A percentile compares a stretch with the other conserved stretches of the same genome.
Conservation (phyloP, 2,329 filamentous ascomycete genomes). For the Aspergillaceae sp. region DNA sequence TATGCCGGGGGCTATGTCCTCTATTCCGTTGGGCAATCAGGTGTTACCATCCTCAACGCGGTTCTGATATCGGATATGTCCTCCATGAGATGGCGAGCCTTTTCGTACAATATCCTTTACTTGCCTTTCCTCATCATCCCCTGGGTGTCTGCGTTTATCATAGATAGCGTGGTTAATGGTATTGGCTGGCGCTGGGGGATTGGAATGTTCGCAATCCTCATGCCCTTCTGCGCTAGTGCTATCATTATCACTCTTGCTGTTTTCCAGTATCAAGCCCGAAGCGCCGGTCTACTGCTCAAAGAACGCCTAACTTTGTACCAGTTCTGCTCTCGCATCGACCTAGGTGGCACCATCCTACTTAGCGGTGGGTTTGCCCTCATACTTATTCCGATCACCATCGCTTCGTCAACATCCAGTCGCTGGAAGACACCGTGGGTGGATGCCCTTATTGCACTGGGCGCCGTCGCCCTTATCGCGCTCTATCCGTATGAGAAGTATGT, state of each 20-base stretch:
- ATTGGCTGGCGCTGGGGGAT: slow-evolving; percentile 41
- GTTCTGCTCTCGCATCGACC: slow-evolving; percentile 28
- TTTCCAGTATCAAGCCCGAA: slow-evolving; percentile 28
- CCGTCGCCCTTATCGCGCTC: slow-evolving; percentile 34
- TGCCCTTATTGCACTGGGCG: slow-evolving; percentile 38
- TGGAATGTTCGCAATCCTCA: slow-evolving; percentile 37
- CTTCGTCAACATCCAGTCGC: slow-evolving; percentile 31
- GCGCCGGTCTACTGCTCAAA: slow-evolving; percentile 17
- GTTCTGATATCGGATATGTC: slow-evolving; percentile 38
- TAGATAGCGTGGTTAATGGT: slow-evolving; percentile 30
- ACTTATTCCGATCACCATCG: slow-evolving; percentile 42
- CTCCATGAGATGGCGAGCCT: slow-evolving; percentile 32
- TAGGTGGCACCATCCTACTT: slow-evolving; percentile 40
- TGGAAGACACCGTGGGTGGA: slow-evolving; percentile 42
- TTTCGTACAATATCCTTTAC: slow-evolving; percentile 32
- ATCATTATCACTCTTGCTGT: slow-evolving; percentile 32
- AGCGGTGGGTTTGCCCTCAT: slow-evolving; percentile 42
- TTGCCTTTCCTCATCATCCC: slow-evolving; percentile 35
- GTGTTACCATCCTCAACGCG: slow-evolving; percentile 34
- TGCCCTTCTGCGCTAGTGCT: slow-evolving; percentile 30
- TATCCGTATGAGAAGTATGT: slow-evolving; percentile 41
- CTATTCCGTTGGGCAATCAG: slow-evolving; percentile 31
- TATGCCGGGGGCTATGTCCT: slow-evolving; percentile 33
- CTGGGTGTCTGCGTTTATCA: slow-evolving; percentile 35
- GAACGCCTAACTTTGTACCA: slow-evolving; percentile 16